phyloP scores from a whole-genome alignment of 129 eudicot species.

The Saussurea involucrata region DNA sequence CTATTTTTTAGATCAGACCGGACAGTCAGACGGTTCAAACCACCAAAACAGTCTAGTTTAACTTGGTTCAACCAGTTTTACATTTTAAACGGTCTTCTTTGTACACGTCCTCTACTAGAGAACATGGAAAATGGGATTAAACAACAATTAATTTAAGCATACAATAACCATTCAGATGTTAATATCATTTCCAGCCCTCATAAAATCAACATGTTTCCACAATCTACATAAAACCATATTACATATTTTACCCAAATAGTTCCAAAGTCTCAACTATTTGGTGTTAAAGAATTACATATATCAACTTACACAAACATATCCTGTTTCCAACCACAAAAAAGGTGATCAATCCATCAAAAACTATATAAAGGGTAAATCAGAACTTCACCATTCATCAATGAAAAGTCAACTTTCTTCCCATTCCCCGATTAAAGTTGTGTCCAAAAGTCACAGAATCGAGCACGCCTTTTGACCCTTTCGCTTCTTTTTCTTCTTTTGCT shows the following conservation, averaged over 20 bases:
- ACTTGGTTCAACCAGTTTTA: too few species aligned
- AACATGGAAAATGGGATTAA: not conserved
- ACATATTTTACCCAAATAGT: slow-evolving; percentile 14
- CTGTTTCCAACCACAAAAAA: slow-evolving; percentile 4
- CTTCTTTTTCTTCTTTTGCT: too few species aligned
- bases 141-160: not conserved
- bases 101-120: too few species aligned
- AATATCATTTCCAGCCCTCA: not conserved
- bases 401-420: not conserved
- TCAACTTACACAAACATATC: not conserved
- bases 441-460: not conserved
- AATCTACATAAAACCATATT: not conserved
- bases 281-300: not conserved
- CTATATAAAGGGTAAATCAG: not conserved
- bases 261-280: slow-evolving; percentile 16
- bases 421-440: not conserved
- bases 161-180: not conserved
- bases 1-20: too few species aligned
- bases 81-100: too few species aligned
- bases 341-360: slow-evolving; percentile 18
- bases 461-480: too few species aligned
- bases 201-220: not conserved
- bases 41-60: too few species aligned
- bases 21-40: too few species aligned
- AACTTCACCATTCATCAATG: not conserved